Base-by-base conservation (phyloP, 1,284 basidiomycete species). In the Microbotryum silenes-acaulis region DNA sequence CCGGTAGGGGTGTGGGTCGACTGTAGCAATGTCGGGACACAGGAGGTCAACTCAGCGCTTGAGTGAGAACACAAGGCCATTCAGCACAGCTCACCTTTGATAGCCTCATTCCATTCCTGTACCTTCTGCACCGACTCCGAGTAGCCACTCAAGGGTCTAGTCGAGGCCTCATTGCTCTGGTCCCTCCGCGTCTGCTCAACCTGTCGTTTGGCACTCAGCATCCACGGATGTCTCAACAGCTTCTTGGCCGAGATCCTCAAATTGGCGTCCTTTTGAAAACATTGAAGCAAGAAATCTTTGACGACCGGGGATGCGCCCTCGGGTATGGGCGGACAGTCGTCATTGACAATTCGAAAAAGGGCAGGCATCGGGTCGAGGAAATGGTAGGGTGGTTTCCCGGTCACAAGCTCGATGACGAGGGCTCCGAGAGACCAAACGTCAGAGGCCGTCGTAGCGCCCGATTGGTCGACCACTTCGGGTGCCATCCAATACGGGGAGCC, bases 401-500 rank as follows among this genome's bases (percentile, higher is more conserved):
- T 91, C 25, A 98, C 79, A 14, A 98, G 81, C 74, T 98, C 94
- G 63, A 98, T 94, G 4, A 97, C 91, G 37, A 96, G 89, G 72
- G 93, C 97, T 6, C 94, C 93, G 9, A 97, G 90, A 56, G 74
- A 89, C 90, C 94, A 98, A 54, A 97, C 91, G 76, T 98, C 94
- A 47, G 91, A 96, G 20, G 94, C 88, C 1, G 93, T 96, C 1
- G 91, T 94, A 33, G 94, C 93, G 47, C 94, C 94, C 46, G 87
- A 89, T 76, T 97, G 94, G 72, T 96, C 92, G 62, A 97, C 96
- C 47, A 97, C 90, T 76, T 97, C 93, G 3, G 93, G 93, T 20
- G 93, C 93, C 93, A 97, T 97, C 93, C 93, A 97, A 75, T 97
- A 97, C 7, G 93, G 93, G 70, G 89, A 93, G 18, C 92, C 93